phyloP scores from a whole-genome alignment of 1,284 basidiomycete species.

The Ganoderma multipileum region DNA sequence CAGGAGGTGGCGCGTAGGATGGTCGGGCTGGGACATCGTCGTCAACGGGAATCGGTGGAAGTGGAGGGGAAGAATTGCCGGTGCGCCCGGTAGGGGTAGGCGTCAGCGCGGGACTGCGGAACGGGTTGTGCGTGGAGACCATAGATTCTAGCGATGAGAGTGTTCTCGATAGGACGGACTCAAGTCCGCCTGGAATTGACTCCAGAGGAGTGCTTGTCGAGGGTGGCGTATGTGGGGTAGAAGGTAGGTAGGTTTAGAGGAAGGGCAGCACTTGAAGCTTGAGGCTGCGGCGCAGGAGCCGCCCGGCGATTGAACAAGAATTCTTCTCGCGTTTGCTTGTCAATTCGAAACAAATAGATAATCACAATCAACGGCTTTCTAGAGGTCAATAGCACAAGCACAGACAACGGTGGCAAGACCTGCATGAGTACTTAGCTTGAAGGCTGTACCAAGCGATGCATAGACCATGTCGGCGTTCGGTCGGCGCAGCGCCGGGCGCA shows the following conservation, averaged over 20 bases:
- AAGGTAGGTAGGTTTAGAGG: background rate
- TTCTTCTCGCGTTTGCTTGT: background rate
- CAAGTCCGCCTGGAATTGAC: background rate
- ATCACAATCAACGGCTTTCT: background rate
- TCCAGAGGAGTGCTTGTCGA: background rate
- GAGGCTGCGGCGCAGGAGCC: background rate
- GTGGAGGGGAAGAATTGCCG: slow-evolving; percentile 8
- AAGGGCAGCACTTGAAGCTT: background rate
- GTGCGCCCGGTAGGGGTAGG: slow-evolving; percentile 33
- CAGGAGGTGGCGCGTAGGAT: background rate
- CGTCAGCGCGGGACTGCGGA: slow-evolving; percentile 38
- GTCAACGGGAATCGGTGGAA: slow-evolving; percentile 5
- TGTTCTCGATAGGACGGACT: too few species aligned
- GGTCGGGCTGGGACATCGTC: slow-evolving; percentile 14
- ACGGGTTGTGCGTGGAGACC: slow-evolving; percentile 39
- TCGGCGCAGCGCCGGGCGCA: background rate
- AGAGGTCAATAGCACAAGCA: background rate
- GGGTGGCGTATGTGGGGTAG: background rate
- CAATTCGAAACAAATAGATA: background rate
- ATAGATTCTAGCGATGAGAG: slow-evolving; percentile 10
- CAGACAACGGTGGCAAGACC: background rate
- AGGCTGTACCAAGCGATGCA: background rate
- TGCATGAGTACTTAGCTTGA: background rate
- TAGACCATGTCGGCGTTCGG: background rate
- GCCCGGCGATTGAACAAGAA: slow-evolving; percentile 1